Evolutionary conservation across 805 yeast species (phyloP).

Genomic region (Maudiozyma bulderi): DNA sequence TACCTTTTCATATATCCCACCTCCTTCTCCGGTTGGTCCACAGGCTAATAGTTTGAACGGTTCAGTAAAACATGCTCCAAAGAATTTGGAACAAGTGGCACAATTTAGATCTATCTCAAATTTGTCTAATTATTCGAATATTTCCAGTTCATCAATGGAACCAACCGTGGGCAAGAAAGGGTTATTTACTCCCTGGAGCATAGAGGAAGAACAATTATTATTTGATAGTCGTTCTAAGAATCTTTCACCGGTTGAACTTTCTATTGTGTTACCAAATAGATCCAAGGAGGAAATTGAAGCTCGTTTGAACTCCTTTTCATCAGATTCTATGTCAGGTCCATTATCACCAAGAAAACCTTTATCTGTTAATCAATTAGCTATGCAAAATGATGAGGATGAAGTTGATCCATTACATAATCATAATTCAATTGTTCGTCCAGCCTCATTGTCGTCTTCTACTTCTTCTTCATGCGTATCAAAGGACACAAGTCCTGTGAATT

Average conservation of each 20-base stretch:
- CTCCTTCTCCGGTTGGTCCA: not conserved
- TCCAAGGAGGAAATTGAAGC: slow-evolving; percentile 66
- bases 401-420: slow-evolving; percentile 11
- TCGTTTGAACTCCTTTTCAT: slow-evolving; percentile 40
- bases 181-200: slow-evolving; percentile 32
- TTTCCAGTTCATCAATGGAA: not conserved
- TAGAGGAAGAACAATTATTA: slow-evolving; percentile 65
- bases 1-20: slow-evolving; percentile 16
- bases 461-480: slow-evolving; percentile 6
- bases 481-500: slow-evolving; percentile 14
- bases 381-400: slow-evolving; percentile 9
- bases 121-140: not conserved
- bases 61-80: not conserved
- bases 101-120: not conserved
- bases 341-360: not conserved
- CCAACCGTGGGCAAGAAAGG: not conserved
- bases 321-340: not conserved
- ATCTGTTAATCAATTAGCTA: not conserved
- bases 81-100: not conserved
- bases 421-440: not conserved
- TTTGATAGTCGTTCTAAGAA: slow-evolving; percentile 46
- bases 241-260: slow-evolving; percentile 60
- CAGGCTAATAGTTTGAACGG: slow-evolving; percentile 1
- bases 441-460: not conserved
- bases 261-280: slow-evolving; percentile 61